Evolutionary conservation across 2,329 filamentous ascomycete species (phyloP), one percentile per base, ranked within the genome.

Genomic region (Fusarium sp.): DNA sequence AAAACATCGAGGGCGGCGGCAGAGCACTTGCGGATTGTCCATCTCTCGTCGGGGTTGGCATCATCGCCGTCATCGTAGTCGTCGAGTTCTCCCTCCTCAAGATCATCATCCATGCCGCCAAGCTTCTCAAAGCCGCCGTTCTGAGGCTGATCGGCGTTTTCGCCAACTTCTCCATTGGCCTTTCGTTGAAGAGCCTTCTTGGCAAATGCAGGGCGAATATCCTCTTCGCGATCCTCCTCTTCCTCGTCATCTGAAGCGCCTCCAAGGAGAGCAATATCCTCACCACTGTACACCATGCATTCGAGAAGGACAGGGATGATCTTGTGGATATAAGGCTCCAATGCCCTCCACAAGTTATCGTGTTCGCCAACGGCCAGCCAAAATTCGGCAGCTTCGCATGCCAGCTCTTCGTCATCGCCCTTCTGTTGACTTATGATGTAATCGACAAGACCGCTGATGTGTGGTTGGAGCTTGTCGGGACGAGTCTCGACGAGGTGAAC

Each of bases 1-100:
- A 99, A 94, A 14, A 97, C 93, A 78, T 99, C 96, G 42, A 99
- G 85, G 11, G 96, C 94, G 14, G 96, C 96, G 10, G 96, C 96
- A 40, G 96, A 98, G 83, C 96, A 98, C 82, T 99, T 99, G 68
- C 96, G 90, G 55, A 99, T 84, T 57, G 95, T 98, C 96, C 96
- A 99, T 74, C 90, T 89, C 78, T 97, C 93, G 78, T 98, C 96
- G 1, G 93, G 93, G 73, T 94, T 93, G 51, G 87, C 88, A 68
- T 93, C 93, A 48, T 94, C 93, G 49, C 92, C 92, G 58, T 90
- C 90, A 42, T 92, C 87, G 48, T 87, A 84, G n/a, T 90, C 89
- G 40, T 91, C 92, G 45, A 97, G 89, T 78, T 98, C 94, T 40
- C 94, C 95, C 68, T 98, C 95, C 74, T 95, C 95, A 9, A 94